Conservation (phyloP, 148 eudicot species). For the Persicaria tinctoria region DNA sequence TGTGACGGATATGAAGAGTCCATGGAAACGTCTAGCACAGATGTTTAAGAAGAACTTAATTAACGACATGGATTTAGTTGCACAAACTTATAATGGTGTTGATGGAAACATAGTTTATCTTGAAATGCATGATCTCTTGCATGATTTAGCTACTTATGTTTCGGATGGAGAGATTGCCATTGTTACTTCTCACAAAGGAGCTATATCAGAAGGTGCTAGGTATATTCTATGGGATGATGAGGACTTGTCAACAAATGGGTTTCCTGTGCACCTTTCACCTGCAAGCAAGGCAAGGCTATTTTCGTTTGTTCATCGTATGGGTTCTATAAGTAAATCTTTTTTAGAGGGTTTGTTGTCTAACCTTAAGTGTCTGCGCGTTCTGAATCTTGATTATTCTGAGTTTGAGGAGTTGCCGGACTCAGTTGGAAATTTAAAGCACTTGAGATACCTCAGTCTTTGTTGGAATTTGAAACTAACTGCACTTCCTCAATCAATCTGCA, state of each 20-base stretch:
- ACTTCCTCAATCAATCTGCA: no score
- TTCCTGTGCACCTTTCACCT: neutral
- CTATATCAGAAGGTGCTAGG: neutral
- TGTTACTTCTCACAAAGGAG: no score
- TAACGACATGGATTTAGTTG: neutral
- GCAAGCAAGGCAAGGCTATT: neutral
- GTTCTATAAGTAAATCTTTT: neutral
- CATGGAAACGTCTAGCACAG: neutral
- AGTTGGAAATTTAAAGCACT: no score
- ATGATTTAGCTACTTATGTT: neutral
- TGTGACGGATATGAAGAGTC: neutral
- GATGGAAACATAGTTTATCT: neutral
- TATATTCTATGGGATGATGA: neutral
- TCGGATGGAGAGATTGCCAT: neutral
- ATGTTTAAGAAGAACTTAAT: neutral
- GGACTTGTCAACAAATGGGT: neutral
- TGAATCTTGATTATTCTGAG: no score
- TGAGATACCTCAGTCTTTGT: no score
- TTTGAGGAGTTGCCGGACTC: no score
- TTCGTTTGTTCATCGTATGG: neutral
- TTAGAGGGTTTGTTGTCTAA: no score
- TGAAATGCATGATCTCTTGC: neutral
- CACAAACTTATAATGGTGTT: no score
- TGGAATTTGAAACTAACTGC: no score
- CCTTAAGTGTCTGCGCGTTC: no score